These are phyloP conservation scores for Xylariaceae sp. DNA, from an alignment of 2,329 filamentous ascomycete species.

Conservation along the genomic window DNA sequence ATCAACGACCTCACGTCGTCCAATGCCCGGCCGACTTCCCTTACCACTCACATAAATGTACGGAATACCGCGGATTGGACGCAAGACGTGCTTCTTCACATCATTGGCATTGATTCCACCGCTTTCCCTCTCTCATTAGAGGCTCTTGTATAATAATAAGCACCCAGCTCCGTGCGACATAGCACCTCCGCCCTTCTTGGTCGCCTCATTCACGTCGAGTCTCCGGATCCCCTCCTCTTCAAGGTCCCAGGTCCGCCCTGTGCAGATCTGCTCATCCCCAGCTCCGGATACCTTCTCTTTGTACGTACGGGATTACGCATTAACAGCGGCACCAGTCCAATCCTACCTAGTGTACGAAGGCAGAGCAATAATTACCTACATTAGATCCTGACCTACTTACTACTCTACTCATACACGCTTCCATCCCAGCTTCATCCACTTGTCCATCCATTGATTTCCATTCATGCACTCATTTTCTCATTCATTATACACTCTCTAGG, in stretches of 20 bases:
- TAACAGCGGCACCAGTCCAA: not conserved
- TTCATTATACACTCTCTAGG: too few species aligned
- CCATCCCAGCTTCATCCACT: too few species aligned
- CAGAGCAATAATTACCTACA: not conserved
- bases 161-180: not conserved
- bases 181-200: not conserved
- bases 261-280: not conserved
- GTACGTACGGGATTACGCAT: not conserved
- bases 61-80: too few species aligned
- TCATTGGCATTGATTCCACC: not conserved
- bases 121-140: not conserved
- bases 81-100: not conserved
- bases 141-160: not conserved
- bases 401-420: too few species aligned
- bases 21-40: too few species aligned
- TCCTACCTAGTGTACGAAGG: not conserved
- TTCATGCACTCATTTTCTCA: too few species aligned
- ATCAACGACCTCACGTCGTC: too few species aligned
- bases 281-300: not conserved
- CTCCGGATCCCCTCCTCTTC: not conserved
- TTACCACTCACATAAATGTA: too few species aligned
- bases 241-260: not conserved
- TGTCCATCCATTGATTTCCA: too few species aligned
- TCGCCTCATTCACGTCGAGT: too few species aligned
- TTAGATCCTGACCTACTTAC: too few species aligned